A percentile compares a stretch with the other conserved stretches of the same genome.
phyloP scores from a whole-genome alignment of 192 early-diverging fungal species.

The Entomortierella chlamydospora region DNA sequence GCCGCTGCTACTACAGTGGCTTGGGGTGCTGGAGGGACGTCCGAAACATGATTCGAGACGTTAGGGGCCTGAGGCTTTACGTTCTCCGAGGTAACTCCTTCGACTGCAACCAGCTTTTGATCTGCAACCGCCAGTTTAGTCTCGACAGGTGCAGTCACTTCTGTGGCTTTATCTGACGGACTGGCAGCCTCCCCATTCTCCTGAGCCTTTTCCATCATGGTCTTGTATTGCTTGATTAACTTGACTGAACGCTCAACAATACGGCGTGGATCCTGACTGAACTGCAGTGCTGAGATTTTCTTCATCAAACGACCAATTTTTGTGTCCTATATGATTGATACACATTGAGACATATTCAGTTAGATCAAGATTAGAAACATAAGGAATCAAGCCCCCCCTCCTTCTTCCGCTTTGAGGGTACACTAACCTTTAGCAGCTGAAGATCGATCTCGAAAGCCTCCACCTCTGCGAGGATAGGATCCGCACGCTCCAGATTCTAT shows the following conservation, averaged over 20 bases:
- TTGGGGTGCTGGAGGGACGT: slow-evolving; percentile 31
- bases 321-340: slow-evolving; percentile 44
- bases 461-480: slow-evolving; percentile 55
- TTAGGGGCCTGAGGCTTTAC: slow-evolving; percentile 12
- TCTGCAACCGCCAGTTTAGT: background rate
- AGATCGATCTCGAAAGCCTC: slow-evolving; percentile 56
- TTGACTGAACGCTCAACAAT: slow-evolving; percentile 52
- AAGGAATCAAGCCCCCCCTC: too few relatives aligned
- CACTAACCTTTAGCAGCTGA: slow-evolving; percentile 54
- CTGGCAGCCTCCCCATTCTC: slow-evolving; percentile 39
- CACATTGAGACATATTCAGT: too few relatives aligned
- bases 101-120: slow-evolving; percentile 9
- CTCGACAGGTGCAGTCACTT: slow-evolving; percentile 8
- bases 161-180: slow-evolving; percentile 9
- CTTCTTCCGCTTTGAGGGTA: too few relatives aligned
- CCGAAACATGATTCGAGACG: slow-evolving; percentile 27
- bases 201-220: slow-evolving; percentile 52
- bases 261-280: slow-evolving; percentile 42
- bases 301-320: slow-evolving; percentile 61
- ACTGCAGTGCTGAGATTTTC: slow-evolving; percentile 51
- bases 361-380: too few relatives aligned
- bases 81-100: slow-evolving; percentile 5
- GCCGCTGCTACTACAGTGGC: slow-evolving; percentile 35
- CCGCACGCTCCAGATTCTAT: slow-evolving; percentile 43
- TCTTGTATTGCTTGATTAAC: slow-evolving; percentile 56